Evolutionary conservation across 192 early-diverging fungal species (phyloP).

Genomic region (Globomyces pollinis-pini): DNA sequence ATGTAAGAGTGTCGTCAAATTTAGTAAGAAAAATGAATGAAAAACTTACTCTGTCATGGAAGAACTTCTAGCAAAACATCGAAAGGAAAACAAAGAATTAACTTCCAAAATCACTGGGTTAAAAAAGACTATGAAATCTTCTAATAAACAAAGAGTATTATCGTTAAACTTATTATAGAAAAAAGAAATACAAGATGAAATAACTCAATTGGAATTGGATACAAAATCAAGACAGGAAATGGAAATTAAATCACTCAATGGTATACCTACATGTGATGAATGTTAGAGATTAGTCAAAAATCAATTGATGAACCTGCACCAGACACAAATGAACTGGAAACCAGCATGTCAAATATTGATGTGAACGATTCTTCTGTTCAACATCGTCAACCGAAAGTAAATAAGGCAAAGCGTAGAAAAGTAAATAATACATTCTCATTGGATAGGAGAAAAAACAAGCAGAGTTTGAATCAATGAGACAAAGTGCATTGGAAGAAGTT

Average conservation of each 20-base stretch:
- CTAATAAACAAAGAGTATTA: conserved; percentile 46
- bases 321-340: background rate
- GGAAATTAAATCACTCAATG: conserved; percentile 43
- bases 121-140: no score
- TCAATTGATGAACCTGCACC: background rate
- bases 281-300: background rate
- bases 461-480: conserved; percentile 60
- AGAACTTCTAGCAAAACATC: conserved; percentile 63
- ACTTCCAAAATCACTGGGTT: conserved; percentile 54
- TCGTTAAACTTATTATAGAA: background rate
- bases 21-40: no score
- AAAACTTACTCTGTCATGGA: conserved; percentile 27
- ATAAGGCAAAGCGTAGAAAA: conserved; percentile 26
- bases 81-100: conserved; percentile 70
- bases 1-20: no score
- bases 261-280: background rate
- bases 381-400: conserved; percentile 18
- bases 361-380: background rate
- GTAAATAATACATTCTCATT: conserved; percentile 14
- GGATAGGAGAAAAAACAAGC: conserved; percentile 61
- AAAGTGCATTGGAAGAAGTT: conserved; percentile 71
- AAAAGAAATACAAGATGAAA: conserved; percentile 56
- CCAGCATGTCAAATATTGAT: background rate
- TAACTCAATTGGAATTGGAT: conserved; percentile 62
- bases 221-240: conserved; percentile 53